Percentiles rank a stretch among this genome's conserved stretches.
These are phyloP conservation scores for Ogataea minuta DNA, from an alignment of 805 yeast genomes.

Conservation along the genomic window DNA sequence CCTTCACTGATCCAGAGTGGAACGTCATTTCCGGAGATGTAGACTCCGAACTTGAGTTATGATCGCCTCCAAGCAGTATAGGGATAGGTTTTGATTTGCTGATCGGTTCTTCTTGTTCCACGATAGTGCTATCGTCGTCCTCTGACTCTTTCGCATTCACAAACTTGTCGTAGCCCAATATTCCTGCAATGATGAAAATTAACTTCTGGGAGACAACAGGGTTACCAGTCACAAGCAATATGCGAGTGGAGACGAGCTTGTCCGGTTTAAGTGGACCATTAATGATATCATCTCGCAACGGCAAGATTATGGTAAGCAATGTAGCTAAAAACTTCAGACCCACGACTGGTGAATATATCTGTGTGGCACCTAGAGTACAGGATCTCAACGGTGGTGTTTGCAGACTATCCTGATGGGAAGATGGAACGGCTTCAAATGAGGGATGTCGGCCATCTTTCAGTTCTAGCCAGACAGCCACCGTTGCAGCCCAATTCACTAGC, in stretches of 20 bases:
- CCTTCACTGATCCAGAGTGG: conserved; percentile 25
- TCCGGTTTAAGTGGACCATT: conserved; percentile 32
- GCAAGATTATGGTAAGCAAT: conserved; percentile 44
- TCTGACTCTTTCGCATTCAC: neutral
- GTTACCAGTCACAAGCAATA: conserved; percentile 54
- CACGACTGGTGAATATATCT: conserved; percentile 1
- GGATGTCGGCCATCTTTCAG: conserved; percentile 44
- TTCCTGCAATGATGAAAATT: conserved; percentile 49
- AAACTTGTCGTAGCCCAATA: conserved; percentile 39
- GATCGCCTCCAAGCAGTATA: conserved; percentile 15
- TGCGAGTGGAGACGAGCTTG: conserved; percentile 36
- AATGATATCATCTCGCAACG: conserved; percentile 36
- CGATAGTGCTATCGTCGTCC: conserved; percentile 7
- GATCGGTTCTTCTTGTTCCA: conserved; percentile 4
- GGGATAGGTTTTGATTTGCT: conserved; percentile 23
- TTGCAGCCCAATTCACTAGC: conserved; percentile 50
- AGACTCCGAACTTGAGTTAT: conserved; percentile 7
- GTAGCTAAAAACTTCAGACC: conserved; percentile 44
- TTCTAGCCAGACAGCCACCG: conserved; percentile 53
- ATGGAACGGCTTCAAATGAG: neutral
- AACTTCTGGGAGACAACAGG: conserved; percentile 56
- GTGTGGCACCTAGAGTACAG: neutral
- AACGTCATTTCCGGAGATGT: conserved; percentile 17
- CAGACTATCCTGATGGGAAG: conserved; percentile 12
- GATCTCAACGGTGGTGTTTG: conserved; percentile 4